Percentiles rank a stretch among this genome's conserved stretches.
Evolutionary conservation across 2,329 filamentous ascomycete genomes (phyloP).

Genomic region (Coniochaeta pulveracea): DNA sequence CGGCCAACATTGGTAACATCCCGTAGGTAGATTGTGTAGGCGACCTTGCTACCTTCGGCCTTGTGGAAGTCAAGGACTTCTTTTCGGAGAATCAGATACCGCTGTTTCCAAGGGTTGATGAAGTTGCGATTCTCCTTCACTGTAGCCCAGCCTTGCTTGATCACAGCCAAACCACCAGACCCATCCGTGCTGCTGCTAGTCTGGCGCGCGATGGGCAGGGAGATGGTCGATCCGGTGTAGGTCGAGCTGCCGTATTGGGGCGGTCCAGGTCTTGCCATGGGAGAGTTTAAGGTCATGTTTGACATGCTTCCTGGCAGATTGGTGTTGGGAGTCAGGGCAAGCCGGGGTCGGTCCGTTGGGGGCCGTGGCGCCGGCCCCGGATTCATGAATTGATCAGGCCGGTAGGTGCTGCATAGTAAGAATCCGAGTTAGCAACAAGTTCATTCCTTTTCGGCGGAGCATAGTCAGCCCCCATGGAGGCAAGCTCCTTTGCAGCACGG

Average conservation of each 20-base stretch:
- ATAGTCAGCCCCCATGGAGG: too few species aligned
- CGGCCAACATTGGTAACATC: conserved; percentile 85
- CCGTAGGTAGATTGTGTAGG: conserved; percentile 74
- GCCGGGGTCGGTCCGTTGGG: conserved; percentile 70
- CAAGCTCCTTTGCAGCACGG: too few species aligned
- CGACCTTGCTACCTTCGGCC: conserved; percentile 74
- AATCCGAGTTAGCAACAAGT: too few species aligned
- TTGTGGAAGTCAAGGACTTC: conserved; percentile 93
- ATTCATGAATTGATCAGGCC: conserved; percentile 77
- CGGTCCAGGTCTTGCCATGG: conserved; percentile 54
- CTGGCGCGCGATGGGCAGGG: conserved; percentile 56
- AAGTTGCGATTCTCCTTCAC: conserved; percentile 88
- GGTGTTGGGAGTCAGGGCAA: conserved; percentile 67
- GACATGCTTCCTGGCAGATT: conserved; percentile 70
- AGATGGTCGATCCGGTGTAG: conserved; percentile 53
- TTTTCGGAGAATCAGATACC: conserved; percentile 84
- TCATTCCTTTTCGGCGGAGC: too few species aligned
- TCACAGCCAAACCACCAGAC: conserved; percentile 57
- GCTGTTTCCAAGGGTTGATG: conserved; percentile 79
- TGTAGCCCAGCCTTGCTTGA: conserved; percentile 73
- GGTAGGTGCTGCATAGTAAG: conserved; percentile 45
- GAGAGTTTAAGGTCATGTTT: conserved; percentile 59
- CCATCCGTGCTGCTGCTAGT: conserved; percentile 49
- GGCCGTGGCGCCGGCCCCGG: conserved; percentile 88
- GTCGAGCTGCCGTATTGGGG: conserved; percentile 51